Base-by-base conservation (phyloP, 2,329 filamentous ascomycete species). In the Delphinella strobiligena region DNA sequence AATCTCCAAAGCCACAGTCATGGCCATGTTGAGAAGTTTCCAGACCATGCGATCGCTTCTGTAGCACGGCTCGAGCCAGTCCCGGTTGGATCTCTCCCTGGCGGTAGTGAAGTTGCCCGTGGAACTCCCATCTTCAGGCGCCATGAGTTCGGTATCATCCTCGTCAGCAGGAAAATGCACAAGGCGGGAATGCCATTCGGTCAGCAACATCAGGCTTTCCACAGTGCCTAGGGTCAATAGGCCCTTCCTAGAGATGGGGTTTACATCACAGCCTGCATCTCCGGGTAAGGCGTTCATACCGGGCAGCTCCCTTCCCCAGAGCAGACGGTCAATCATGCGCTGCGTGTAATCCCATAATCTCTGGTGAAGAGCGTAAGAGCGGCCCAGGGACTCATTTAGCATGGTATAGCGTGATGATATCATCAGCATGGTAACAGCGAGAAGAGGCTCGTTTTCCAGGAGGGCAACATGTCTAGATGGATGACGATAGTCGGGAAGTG, bases 241-340 rank as follows among this genome's bases (percentile, higher is more conserved):
- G 49, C 88, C 91, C 47, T 70, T 73, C 11, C 71, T 64, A 12
- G 66, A 64, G 2, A 69, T 60, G 11, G 71, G 64, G 59, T 63
- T 87, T 54, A 61, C 78, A 72, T 65, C 80, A 67, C 75, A 82
- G 74, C 35, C 81, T 70, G 46, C 81, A 47, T 71, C 72, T 16
- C 80, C 81, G 2, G 80, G 82, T 38, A 82, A 81, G 53, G 89
- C 87, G 12, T 84, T 86, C 18, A 85, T 85, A 19, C 87, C 89
- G 54, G 95, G 95, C 38, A 93, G 86, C 59, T 96, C 89, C 56
- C 95, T 89, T 7, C 88, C 91, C 82, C 87, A 96, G 29, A 96
- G 78, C 49, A 93, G 82, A 24, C 89, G 78, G 60, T 94, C 86
- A 48, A 96, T 91, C 83, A 96, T 95, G 43, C 86, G 83, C 37